A percentile compares a stretch with the other conserved stretches of the same genome.
Conservation (phyloP, 257 asterid species). For the Lantana camara region DNA sequence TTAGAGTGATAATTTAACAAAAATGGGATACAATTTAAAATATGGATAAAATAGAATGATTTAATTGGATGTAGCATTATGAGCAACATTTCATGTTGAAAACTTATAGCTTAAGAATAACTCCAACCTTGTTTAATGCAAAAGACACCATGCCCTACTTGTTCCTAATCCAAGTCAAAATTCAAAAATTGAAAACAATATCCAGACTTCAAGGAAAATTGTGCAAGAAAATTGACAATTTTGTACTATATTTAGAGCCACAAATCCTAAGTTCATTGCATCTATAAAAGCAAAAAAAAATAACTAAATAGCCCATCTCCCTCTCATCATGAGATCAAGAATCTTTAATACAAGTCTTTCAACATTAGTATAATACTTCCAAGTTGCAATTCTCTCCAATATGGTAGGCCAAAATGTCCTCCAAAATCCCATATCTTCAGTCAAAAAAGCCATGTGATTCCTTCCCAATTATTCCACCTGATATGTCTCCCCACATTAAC, state of each 20-base stretch:
- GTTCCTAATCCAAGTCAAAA: too few species aligned
- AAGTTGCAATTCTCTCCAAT: conserved; percentile 20
- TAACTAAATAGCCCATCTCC: background rate
- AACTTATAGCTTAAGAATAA: too few species aligned
- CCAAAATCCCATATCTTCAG: conserved; percentile 19
- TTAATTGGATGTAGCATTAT: too few species aligned
- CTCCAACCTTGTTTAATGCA: too few species aligned
- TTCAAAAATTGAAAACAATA: too few species aligned
- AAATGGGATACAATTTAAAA: too few species aligned
- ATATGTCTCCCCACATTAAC: conserved; percentile 29
- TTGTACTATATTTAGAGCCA: conserved; percentile 7
- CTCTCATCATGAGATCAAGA: conserved; percentile 2
- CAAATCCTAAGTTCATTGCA: conserved; percentile 36
- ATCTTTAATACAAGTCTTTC: background rate
- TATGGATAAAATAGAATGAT: too few species aligned
- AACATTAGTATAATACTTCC: background rate
- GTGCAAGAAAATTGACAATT: too few species aligned
- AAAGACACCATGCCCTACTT: too few species aligned
- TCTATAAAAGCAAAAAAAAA: conserved; percentile 8
- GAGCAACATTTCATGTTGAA: background rate
- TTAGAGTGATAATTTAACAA: too few species aligned
- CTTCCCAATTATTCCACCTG: conserved; percentile 35
- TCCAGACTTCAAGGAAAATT: too few species aligned
- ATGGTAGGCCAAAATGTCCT: conserved; percentile 39
- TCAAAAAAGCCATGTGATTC: conserved; percentile 30